These are phyloP conservation scores for Glonium stellatum DNA, from an alignment of 495 filamentous ascomycete genomes.

Conservation along the genomic window DNA sequence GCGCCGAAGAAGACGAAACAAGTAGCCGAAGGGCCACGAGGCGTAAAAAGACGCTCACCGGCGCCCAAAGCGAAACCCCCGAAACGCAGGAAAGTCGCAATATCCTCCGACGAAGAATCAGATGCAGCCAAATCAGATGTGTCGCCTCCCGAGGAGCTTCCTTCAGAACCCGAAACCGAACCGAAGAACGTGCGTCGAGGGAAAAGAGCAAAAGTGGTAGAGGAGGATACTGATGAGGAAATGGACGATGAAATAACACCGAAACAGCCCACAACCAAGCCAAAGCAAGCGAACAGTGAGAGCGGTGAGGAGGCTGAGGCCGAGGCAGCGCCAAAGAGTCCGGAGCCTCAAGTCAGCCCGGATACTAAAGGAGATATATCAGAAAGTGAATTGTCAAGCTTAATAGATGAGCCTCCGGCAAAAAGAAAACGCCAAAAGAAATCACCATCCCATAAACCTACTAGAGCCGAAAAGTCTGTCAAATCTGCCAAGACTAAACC, in stretches of 20 bases:
- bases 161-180: slow-evolving; percentile 15
- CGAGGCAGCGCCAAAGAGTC: slow-evolving; percentile 25
- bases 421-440: slow-evolving; percentile 45
- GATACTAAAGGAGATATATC: slow-evolving; percentile 44
- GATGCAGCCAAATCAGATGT: slow-evolving; percentile 6
- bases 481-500: slow-evolving; percentile 22
- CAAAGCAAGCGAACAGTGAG: neutral
- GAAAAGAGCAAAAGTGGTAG: slow-evolving; percentile 11
- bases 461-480: slow-evolving; percentile 21
- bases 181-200: slow-evolving; percentile 13
- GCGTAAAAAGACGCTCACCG: slow-evolving; percentile 18
- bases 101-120: slow-evolving; percentile 19
- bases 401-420: slow-evolving; percentile 64
- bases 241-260: neutral
- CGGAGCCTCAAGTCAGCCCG: neutral
- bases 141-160: neutral
- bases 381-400: slow-evolving; percentile 72
- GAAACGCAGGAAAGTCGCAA: slow-evolving; percentile 24
- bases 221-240: slow-evolving; percentile 20
- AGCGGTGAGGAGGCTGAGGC: slow-evolving; percentile 19
- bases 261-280: neutral
- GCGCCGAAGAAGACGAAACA: slow-evolving; percentile 20
- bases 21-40: slow-evolving; percentile 2
- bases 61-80: slow-evolving; percentile 13
- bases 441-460: slow-evolving; percentile 24